Base-by-base conservation (phyloP, 108 stramenopile species). In the Nitzschia sp. region DNA sequence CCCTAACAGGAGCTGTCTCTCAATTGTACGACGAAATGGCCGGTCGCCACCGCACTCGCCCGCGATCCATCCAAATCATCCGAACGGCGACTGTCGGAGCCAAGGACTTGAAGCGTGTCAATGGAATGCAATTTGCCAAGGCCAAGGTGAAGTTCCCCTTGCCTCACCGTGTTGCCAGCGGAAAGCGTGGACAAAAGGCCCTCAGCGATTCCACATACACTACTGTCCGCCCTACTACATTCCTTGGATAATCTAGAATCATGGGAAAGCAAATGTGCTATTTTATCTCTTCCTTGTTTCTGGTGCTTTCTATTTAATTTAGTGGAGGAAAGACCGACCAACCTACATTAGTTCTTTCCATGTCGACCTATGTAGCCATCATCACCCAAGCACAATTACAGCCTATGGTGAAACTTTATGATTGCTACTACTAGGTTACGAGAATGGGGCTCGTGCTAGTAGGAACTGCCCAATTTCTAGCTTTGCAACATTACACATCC, bases 11-110 rank as follows among this genome's bases (percentile, higher is more conserved):
- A 49, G 98, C 99, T 62, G 94, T 99, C 64, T 88, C 94, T 29
- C 97, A 99, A 90, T 81, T 99, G 61, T 99, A 97, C 90, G 86
- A 96, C 66, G 99, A 99, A 80, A 98, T 99, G 98, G 99, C 99
- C 21, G 99, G 99, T 59, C 94, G 98, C 71, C 99, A 99, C 91
- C 98, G 99, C 59, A 88, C 93, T 68, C 97, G 99, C 66, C 95
- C 93, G 66, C 90, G 95, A 71, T 97, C 97, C 58, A 99, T 99
- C 79, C 99, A 99, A 82, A 99, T 99, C 78, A 98, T 99, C 80
- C 84, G 98, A 63, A 98, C 99, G 27, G 95, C 83, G 3, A 88
- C 83, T 57, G 81, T 99, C 28, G 86, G 73, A 49, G 94, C 93
- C 54, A 79, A 82, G 70, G 97, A 98, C 76, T 88, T 96, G 70